These are phyloP conservation scores for Priceomyces haplophilus DNA, from an alignment of 805 yeast species.

Conservation along the genomic window DNA sequence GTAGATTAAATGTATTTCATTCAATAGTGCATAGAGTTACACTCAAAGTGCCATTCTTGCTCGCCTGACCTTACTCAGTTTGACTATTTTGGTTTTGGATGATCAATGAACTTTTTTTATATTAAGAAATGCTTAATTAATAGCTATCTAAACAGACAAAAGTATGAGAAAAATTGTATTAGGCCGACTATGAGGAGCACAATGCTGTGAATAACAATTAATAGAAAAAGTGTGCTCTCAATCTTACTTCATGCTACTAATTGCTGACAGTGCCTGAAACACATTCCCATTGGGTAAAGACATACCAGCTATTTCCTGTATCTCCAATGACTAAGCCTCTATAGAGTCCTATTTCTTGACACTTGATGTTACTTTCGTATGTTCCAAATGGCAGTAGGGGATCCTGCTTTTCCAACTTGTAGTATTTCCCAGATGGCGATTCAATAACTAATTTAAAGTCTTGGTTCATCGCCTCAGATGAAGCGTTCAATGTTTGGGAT, in stretches of 20 bases:
- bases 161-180: neutral
- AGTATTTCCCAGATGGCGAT: slow-evolving; percentile 80
- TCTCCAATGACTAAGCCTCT: slow-evolving; percentile 78
- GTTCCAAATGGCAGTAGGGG: slow-evolving; percentile 46
- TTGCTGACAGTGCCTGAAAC: slow-evolving; percentile 20
- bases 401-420: slow-evolving; percentile 53
- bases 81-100: too few species aligned
- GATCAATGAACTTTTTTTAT: too few species aligned
- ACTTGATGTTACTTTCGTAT: slow-evolving; percentile 58
- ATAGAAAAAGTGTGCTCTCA: neutral
- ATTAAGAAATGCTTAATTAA: too few species aligned
- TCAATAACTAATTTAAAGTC: slow-evolving; percentile 66
- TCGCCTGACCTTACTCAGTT: too few species aligned
- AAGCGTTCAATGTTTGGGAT: slow-evolving; percentile 43
- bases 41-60: too few species aligned
- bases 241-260: neutral
- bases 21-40: too few species aligned
- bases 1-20: too few species aligned
- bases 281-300: slow-evolving; percentile 89
- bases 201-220: neutral
- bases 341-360: slow-evolving; percentile 79
- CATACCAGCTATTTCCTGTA: slow-evolving; percentile 76
- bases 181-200: neutral
- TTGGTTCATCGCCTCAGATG: slow-evolving; percentile 30
- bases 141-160: neutral